These are phyloP conservation scores for Penicillium oxalicum DNA, from an alignment of 2,329 filamentous ascomycete genomes.

Conservation along the genomic window DNA sequence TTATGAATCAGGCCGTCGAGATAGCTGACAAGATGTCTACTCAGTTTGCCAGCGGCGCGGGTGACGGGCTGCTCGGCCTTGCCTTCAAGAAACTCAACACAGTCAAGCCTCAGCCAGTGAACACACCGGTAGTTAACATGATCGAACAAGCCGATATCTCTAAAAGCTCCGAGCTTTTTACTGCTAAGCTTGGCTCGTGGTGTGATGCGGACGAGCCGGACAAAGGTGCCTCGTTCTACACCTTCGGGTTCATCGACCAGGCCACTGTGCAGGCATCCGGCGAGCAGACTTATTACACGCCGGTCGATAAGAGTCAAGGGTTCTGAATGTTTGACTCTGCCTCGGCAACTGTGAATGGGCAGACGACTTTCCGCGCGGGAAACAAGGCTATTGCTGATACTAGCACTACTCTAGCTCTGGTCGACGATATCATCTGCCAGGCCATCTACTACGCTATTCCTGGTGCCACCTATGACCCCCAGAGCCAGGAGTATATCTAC, in stretches of 20 bases:
- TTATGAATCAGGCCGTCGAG: slow-evolving; percentile 60
- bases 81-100: slow-evolving; percentile 62
- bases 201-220: slow-evolving; percentile 44
- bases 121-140: slow-evolving; percentile 65
- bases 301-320: slow-evolving; percentile 58
- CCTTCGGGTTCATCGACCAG: slow-evolving; percentile 66
- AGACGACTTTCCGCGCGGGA: slow-evolving; percentile 43
- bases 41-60: slow-evolving; percentile 51
- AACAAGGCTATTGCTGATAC: slow-evolving; percentile 68
- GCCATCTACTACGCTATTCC: slow-evolving; percentile 60
- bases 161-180: slow-evolving; percentile 54
- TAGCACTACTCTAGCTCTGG: slow-evolving; percentile 61
- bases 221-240: slow-evolving; percentile 57
- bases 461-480: slow-evolving; percentile 51
- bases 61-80: slow-evolving; percentile 62
- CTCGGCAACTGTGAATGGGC: slow-evolving; percentile 53
- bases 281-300: slow-evolving; percentile 53
- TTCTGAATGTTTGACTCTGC: slow-evolving; percentile 63
- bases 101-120: slow-evolving; percentile 49
- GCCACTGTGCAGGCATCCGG: slow-evolving; percentile 52
- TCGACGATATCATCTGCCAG: slow-evolving; percentile 56
- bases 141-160: slow-evolving; percentile 53
- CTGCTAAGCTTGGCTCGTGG: slow-evolving; percentile 55
- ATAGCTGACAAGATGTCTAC: slow-evolving; percentile 54
- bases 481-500: slow-evolving; percentile 59